Percentiles rank a stretch among this genome's conserved stretches.
These are phyloP conservation scores for Diaporthe eres DNA, from an alignment of 2,329 filamentous ascomycete genomes.

Conservation along the genomic window DNA sequence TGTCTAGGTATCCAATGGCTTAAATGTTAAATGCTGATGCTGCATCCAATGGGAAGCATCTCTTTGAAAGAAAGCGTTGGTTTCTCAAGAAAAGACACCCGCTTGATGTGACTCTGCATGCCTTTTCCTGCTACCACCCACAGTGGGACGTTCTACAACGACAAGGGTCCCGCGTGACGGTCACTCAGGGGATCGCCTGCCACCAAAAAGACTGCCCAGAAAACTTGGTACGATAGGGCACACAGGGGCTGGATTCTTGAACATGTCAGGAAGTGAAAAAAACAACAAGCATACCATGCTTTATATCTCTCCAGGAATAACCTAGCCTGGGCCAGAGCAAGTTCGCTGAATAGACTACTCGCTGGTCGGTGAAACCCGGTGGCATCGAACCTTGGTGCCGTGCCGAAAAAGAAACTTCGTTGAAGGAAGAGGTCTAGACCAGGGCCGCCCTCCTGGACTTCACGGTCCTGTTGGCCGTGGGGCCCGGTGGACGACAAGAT, in stretches of 20 bases:
- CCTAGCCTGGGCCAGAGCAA: constrained; percentile 42
- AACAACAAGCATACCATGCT: constrained; percentile 10
- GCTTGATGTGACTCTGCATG: background rate
- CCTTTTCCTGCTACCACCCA: background rate
- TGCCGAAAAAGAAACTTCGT: constrained; percentile 51
- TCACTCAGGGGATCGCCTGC: background rate
- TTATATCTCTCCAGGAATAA: constrained; percentile 45
- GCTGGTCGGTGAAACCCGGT: constrained; percentile 35
- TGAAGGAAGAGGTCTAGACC: constrained; percentile 50
- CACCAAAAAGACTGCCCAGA: background rate
- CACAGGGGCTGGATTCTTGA: background rate
- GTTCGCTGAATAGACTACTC: constrained; percentile 17
- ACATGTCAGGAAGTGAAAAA: background rate
- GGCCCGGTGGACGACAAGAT: constrained; percentile 44
- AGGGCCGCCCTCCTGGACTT: constrained; percentile 46
- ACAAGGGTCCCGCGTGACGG: background rate
- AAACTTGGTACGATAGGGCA: too few relatives aligned
- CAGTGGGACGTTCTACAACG: background rate
- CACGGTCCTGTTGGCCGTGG: constrained; percentile 41
- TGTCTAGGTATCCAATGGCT: too few relatives aligned
- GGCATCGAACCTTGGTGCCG: constrained; percentile 44
- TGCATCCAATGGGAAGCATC: background rate
- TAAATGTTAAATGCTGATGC: background rate
- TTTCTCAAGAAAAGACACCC: background rate
- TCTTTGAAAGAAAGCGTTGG: background rate